Percentiles rank a stretch among this genome's conserved stretches.
phyloP scores from a whole-genome alignment of 805 yeast genomes.

The Saccharomyces jurei region DNA sequence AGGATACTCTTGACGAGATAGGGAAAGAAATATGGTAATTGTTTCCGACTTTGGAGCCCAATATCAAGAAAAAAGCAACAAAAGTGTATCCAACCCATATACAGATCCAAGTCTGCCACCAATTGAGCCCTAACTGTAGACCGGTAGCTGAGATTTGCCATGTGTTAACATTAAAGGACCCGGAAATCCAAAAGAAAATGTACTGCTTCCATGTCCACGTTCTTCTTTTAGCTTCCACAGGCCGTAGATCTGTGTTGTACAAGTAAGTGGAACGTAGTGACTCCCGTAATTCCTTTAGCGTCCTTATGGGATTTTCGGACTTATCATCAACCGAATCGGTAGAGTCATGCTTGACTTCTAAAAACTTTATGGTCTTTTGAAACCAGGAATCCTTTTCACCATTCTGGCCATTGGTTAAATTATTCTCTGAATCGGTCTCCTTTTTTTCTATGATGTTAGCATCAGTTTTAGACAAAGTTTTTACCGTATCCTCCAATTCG shows the following conservation, averaged over 20 bases:
- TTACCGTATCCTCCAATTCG: neutral
- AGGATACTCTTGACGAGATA: slow-evolving; percentile 70
- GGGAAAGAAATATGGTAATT: slow-evolving; percentile 82
- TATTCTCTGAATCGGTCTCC: neutral
- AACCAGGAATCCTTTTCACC: neutral
- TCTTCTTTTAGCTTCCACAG: slow-evolving; percentile 67
- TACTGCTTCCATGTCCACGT: slow-evolving; percentile 80
- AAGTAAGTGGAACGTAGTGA: slow-evolving; percentile 36
- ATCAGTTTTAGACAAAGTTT: neutral
- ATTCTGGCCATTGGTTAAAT: neutral
- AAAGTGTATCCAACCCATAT: slow-evolving; percentile 80
- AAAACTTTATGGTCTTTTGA: neutral
- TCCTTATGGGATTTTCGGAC: neutral
- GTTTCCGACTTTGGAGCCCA: slow-evolving; percentile 73
- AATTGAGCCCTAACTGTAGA: slow-evolving; percentile 63
- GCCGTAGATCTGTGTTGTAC: slow-evolving; percentile 70
- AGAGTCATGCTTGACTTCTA: slow-evolving; percentile 2
- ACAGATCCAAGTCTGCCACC: slow-evolving; percentile 91
- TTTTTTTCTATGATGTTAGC: neutral
- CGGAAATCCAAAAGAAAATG: slow-evolving; percentile 81
- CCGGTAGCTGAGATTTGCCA: slow-evolving; percentile 93
- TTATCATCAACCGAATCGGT: neutral
- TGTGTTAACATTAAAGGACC: slow-evolving; percentile 82
- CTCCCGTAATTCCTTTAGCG: neutral
- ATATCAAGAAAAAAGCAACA: slow-evolving; percentile 60